A percentile compares a stretch with the other conserved stretches of the same genome.
These are phyloP conservation scores for Fimicolochytrium jonesii DNA, from an alignment of 192 early-diverging fungal genomes.

Conservation along the genomic window DNA sequence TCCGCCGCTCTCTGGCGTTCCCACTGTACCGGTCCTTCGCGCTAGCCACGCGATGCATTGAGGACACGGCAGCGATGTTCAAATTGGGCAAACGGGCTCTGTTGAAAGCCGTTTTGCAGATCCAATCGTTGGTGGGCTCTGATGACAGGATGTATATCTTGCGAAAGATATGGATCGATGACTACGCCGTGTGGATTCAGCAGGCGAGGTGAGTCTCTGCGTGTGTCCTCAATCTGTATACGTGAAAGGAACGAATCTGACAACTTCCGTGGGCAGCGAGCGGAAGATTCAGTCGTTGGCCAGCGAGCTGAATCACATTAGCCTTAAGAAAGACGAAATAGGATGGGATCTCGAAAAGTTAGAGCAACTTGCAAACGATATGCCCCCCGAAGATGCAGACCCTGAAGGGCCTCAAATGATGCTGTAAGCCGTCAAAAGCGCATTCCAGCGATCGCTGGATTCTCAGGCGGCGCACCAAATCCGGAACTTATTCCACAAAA, in stretches of 20 bases:
- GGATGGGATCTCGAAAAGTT: conserved; percentile 66
- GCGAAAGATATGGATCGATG: conserved; percentile 82
- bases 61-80: conserved; percentile 78
- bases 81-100: conserved; percentile 79
- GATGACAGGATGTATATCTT: conserved; percentile 88
- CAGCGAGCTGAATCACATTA: conserved; percentile 53
- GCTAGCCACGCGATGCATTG: conserved; percentile 66
- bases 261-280: no score
- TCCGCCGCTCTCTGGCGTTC: conserved; percentile 79
- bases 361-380: conserved; percentile 64
- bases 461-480: no score
- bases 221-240: conserved; percentile 3
- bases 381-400: no score
- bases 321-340: background rate
- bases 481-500: no score
- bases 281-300: conserved; percentile 70
- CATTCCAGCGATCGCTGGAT: no score
- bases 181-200: conserved; percentile 97
- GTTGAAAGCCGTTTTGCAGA: conserved; percentile 70
- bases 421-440: no score
- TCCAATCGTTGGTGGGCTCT: conserved; percentile 75
- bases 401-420: no score
- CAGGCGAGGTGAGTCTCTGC: conserved; percentile 52
- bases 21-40: conserved; percentile 80
- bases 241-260: background rate